Percentiles rank a stretch among this genome's conserved stretches.
These are phyloP conservation scores for Arachnomyces sp. DNA, from an alignment of 2,329 filamentous ascomycete species.

Conservation along the genomic window DNA sequence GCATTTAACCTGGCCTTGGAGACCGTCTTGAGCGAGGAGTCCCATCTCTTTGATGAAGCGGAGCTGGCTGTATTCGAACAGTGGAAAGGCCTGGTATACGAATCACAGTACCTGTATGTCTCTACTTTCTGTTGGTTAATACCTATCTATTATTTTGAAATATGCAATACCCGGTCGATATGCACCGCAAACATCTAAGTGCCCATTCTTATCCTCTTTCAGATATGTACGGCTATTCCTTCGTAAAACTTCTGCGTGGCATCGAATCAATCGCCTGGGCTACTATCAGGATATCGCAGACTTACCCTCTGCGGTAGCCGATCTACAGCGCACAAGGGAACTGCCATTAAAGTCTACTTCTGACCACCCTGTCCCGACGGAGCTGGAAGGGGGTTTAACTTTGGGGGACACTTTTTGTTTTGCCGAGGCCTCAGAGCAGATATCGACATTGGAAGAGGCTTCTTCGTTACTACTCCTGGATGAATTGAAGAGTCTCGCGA, in stretches of 20 bases:
- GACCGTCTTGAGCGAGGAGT: slow-evolving; percentile 82
- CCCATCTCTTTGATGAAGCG: slow-evolving; percentile 73
- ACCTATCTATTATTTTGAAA: neutral
- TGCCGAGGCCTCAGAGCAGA: slow-evolving; percentile 69
- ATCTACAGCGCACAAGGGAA: slow-evolving; percentile 51
- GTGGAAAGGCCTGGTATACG: slow-evolving; percentile 70
- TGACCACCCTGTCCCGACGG: slow-evolving; percentile 35
- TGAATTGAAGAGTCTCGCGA: slow-evolving; percentile 76
- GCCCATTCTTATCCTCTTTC: neutral
- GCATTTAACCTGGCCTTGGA: slow-evolving; percentile 90
- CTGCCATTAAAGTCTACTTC: slow-evolving; percentile 45
- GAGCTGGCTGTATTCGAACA: slow-evolving; percentile 69
- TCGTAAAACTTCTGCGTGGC: slow-evolving; percentile 86
- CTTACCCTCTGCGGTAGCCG: slow-evolving; percentile 56
- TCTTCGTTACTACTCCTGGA: slow-evolving; percentile 75
- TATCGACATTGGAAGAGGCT: slow-evolving; percentile 74
- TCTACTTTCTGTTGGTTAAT: neutral
- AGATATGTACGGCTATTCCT: slow-evolving; percentile 91
- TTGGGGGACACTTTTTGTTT: slow-evolving; percentile 62
- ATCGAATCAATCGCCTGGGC: slow-evolving; percentile 66
- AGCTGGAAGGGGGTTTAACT: slow-evolving; percentile 40
- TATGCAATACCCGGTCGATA: too few relatives aligned
- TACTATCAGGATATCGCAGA: slow-evolving; percentile 81
- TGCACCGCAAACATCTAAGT: too few relatives aligned
- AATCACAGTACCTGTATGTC: slow-evolving; percentile 79